phyloP scores from a whole-genome alignment of 257 asterid species.

The Capsicum baccatum region DNA sequence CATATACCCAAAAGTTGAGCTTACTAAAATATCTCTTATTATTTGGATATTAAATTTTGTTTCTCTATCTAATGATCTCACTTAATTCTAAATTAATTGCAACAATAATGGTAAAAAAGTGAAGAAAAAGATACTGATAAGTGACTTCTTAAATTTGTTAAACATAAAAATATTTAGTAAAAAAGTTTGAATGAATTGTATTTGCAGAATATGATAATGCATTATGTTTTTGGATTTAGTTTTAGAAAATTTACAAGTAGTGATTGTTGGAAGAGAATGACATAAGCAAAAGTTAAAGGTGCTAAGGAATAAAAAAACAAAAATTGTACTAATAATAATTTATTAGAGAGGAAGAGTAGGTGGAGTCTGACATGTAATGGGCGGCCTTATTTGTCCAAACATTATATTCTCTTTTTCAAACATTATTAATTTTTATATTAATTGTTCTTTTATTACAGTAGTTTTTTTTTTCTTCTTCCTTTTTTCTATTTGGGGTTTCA shows the following conservation, averaged over 20 bases:
- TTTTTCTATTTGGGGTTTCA: not conserved
- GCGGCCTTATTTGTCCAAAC: constrained; percentile 5
- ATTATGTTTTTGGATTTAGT: not conserved
- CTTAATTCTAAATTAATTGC: too few relatives aligned
- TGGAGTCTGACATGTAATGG: constrained; percentile 28
- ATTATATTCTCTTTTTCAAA: not conserved
- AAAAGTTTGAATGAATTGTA: not conserved
- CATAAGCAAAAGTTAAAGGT: constrained; percentile 21
- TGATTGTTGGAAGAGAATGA: not conserved
- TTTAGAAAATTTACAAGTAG: not conserved
- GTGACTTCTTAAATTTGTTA: not conserved
- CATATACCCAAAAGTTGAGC: too few relatives aligned
- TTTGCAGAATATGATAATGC: not conserved
- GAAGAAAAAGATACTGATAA: too few relatives aligned
- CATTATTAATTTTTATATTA: not conserved
- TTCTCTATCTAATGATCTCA: too few relatives aligned
- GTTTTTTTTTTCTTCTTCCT: not conserved
- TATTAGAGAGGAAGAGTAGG: not conserved
- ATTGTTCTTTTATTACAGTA: not conserved
- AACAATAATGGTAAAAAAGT: too few relatives aligned
- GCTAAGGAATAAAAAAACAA: not conserved
- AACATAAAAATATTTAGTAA: not conserved
- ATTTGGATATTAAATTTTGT: too few relatives aligned
- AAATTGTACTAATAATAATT: not conserved
- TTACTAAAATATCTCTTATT: too few relatives aligned